These are phyloP conservation scores for Hemisphaericaspora nanyangensis DNA, from an alignment of 805 yeast species.

Conservation along the genomic window DNA sequence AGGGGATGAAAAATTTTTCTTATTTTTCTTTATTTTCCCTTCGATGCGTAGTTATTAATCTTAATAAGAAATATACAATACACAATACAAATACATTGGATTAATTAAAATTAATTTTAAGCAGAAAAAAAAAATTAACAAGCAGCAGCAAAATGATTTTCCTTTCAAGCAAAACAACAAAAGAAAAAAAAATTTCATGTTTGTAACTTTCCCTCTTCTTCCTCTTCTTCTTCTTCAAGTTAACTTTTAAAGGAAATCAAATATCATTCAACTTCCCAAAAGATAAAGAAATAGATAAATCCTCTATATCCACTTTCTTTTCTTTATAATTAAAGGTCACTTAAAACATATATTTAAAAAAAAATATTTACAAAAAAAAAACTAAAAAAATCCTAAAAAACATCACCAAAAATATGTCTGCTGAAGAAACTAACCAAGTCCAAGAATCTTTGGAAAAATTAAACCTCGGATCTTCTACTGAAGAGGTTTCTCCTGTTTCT, in stretches of 20 bases:
- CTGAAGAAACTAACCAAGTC: slow-evolving; percentile 42
- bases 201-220: no score
- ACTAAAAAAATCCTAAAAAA: slow-evolving; percentile 5
- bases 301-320: background rate
- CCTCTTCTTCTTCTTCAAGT: background rate
- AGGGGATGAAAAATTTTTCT: no score
- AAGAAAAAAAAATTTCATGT: background rate
- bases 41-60: no score
- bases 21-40: no score
- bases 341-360: slow-evolving; percentile 2
- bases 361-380: slow-evolving; percentile 6
- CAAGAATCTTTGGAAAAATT: slow-evolving; percentile 47
- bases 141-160: no score
- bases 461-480: slow-evolving; percentile 34
- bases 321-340: background rate
- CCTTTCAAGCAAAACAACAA: no score
- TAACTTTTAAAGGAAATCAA: background rate
- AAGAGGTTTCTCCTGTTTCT: slow-evolving; percentile 25
- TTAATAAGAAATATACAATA: no score
- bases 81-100: no score
- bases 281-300: background rate
- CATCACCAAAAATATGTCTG: slow-evolving; percentile 12
- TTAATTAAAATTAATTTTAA: no score
- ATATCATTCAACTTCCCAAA: background rate
- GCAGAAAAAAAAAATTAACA: no score